A percentile compares a stretch with the other conserved stretches of the same genome.
phyloP scores from a whole-genome alignment of 352 stramenopile genomes.

The Phytopythium kandeliae region DNA sequence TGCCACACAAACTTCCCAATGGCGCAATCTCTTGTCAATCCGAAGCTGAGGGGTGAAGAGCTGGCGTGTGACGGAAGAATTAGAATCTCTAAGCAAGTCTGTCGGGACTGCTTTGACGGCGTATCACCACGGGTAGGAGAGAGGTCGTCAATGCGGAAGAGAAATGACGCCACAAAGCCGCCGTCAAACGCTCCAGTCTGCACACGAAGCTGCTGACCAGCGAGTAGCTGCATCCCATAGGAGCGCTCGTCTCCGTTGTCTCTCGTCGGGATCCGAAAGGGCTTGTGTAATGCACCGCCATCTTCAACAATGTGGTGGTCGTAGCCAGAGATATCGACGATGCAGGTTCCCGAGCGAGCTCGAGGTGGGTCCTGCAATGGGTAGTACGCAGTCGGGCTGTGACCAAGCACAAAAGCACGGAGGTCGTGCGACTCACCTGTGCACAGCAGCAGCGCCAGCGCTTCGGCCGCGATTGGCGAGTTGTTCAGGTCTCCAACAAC shows the following conservation, averaged over 20 bases:
- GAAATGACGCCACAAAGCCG: slow-evolving; percentile 31
- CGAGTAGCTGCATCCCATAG: slow-evolving; percentile 37
- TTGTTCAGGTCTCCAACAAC: slow-evolving; percentile 29
- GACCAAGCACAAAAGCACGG: slow-evolving; percentile 33
- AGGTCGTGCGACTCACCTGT: slow-evolving; percentile 17
- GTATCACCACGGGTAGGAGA: background rate
- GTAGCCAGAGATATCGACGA: slow-evolving; percentile 55
- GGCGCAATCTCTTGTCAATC: background rate
- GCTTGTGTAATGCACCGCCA: slow-evolving; percentile 36
- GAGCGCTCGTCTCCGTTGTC: slow-evolving; percentile 1
- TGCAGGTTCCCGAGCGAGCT: slow-evolving; percentile 2
- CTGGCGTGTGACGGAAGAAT: background rate
- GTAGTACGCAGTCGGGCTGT: slow-evolving; percentile 41
- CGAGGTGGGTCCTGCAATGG: slow-evolving; percentile 45
- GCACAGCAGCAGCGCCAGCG: slow-evolving; percentile 40
- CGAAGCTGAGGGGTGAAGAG: background rate
- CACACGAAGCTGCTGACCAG: slow-evolving; percentile 14
- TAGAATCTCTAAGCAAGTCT: background rate
- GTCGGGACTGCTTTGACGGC: background rate
- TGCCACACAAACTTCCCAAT: background rate
- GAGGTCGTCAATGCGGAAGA: slow-evolving; percentile 27
- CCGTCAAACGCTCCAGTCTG: background rate
- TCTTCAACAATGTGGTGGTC: slow-evolving; percentile 26
- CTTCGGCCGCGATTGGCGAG: slow-evolving; percentile 23
- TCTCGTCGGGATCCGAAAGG: slow-evolving; percentile 36